These are phyloP conservation scores for Phaeosphaeria sp. DNA, from an alignment of 2,329 filamentous ascomycete genomes.

Conservation along the genomic window DNA sequence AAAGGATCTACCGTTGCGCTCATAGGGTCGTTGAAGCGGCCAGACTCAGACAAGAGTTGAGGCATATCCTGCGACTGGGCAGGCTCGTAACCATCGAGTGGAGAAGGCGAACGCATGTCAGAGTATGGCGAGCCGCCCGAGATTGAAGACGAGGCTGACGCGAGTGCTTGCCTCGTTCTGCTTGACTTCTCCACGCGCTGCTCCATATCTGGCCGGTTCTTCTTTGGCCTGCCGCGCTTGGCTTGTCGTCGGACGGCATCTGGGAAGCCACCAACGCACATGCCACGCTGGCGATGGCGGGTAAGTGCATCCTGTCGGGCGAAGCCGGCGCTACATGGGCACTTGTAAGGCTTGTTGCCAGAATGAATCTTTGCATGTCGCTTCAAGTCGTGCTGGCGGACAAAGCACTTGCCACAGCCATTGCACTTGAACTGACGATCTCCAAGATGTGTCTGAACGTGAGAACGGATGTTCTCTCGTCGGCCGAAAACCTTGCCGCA, in stretches of 20 bases:
- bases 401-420: constrained; percentile 93
- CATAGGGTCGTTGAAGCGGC: constrained; percentile 38
- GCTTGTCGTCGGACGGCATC: constrained; percentile 72
- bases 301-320: constrained; percentile 95
- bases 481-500: constrained; percentile 93
- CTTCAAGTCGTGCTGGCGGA: constrained; percentile 96
- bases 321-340: constrained; percentile 92
- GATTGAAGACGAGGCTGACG: constrained; percentile 41
- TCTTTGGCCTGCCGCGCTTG: constrained; percentile 71
- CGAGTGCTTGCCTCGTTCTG: constrained; percentile 55
- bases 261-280: constrained; percentile 95
- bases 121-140: constrained; percentile 44
- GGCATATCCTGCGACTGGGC: constrained; percentile 28
- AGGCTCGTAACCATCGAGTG: constrained; percentile 33
- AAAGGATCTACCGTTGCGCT: constrained; percentile 41
- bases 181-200: constrained; percentile 64
- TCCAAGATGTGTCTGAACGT: constrained; percentile 96
- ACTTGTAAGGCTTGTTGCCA: constrained; percentile 93
- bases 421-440: constrained; percentile 96
- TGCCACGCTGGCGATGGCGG: constrained; percentile 90
- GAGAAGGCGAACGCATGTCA: constrained; percentile 36
- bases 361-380: constrained; percentile 97
- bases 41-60: constrained; percentile 26
- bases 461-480: constrained; percentile 98
- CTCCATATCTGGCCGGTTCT: constrained; percentile 66